phyloP scores from a whole-genome alignment of 2,329 filamentous ascomycete species.

The Chrysosphaeria jannelii region DNA sequence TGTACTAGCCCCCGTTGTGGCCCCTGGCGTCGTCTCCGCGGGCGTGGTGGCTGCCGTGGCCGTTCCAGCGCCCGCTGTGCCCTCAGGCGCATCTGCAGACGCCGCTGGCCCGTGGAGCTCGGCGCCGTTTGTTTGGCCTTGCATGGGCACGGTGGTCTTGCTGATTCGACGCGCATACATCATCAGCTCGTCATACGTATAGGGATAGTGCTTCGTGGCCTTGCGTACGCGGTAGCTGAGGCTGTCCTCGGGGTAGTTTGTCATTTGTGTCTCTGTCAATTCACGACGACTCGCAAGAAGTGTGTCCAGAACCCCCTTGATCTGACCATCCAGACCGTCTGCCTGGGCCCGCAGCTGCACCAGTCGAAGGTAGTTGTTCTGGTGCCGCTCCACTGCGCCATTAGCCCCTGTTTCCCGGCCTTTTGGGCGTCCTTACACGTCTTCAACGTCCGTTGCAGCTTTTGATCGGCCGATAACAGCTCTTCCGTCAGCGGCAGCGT shows the following conservation, averaged over 20 bases:
- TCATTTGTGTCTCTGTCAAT: slow-evolving; percentile 30
- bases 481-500: slow-evolving; percentile 35
- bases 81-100: not conserved
- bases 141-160: slow-evolving; percentile 46
- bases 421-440: slow-evolving; percentile 17
- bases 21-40: slow-evolving; percentile 3
- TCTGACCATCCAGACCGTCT: slow-evolving; percentile 34
- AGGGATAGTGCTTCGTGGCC: slow-evolving; percentile 13
- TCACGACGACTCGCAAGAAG: slow-evolving; percentile 46
- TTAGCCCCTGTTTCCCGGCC: not conserved
- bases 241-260: slow-evolving; percentile 17
- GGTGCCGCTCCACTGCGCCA: slow-evolving; percentile 34
- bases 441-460: slow-evolving; percentile 33
- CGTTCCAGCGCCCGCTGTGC: not conserved
- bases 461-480: slow-evolving; percentile 37
- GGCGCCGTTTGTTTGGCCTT: slow-evolving; percentile 15
- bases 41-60: slow-evolving; percentile 4
- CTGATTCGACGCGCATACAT: slow-evolving; percentile 53
- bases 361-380: slow-evolving; percentile 41
- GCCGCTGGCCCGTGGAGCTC: slow-evolving; percentile 1
- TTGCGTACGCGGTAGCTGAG: slow-evolving; percentile 6
- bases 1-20: not conserved
- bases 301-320: slow-evolving; percentile 37
- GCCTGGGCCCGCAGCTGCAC: slow-evolving; percentile 35
- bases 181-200: slow-evolving; percentile 45